Conservation (phyloP, 1,284 basidiomycete species). For the Ceratobasidium sp. region DNA sequence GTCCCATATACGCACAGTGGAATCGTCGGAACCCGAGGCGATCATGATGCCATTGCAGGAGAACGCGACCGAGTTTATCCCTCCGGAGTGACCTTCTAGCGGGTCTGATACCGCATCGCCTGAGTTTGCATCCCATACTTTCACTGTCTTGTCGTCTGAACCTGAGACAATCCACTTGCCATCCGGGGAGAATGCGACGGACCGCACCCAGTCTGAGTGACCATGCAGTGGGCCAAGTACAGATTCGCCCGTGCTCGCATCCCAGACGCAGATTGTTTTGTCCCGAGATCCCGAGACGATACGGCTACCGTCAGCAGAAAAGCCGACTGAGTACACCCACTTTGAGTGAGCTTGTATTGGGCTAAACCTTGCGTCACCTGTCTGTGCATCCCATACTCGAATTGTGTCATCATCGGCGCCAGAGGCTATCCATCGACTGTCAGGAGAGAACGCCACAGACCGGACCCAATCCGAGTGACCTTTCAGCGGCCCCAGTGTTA, state of each 20-base stretch:
- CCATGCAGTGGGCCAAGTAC: too few relatives aligned
- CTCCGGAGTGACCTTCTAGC: not conserved
- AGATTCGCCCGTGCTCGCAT: too few relatives aligned
- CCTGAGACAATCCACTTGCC: not conserved
- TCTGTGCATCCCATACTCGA: not conserved
- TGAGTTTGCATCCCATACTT: not conserved
- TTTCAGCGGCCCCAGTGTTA: not conserved
- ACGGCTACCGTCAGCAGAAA: constrained; percentile 23
- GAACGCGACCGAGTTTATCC: too few relatives aligned
- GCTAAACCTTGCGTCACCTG: not conserved
- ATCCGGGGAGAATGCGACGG: too few relatives aligned
- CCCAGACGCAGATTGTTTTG: constrained; percentile 36
- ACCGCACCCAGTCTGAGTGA: too few relatives aligned
- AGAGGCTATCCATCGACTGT: not conserved
- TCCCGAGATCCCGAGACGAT: constrained; percentile 16
- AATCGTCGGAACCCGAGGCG: too few relatives aligned
- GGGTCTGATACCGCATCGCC: not conserved
- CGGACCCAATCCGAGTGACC: not conserved
- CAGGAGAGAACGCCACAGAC: not conserved
- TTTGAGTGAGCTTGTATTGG: constrained; percentile 1
- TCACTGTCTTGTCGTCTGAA: too few relatives aligned
- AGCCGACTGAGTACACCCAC: not conserved
- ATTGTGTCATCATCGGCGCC: not conserved
- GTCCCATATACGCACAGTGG: too few relatives aligned
- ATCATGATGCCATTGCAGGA: too few relatives aligned